Evolutionary conservation across 1,284 basidiomycete genomes (phyloP), one percentile per base, ranked within the genome.

Genomic region (Cutaneotrichosporon spelunceum): DNA sequence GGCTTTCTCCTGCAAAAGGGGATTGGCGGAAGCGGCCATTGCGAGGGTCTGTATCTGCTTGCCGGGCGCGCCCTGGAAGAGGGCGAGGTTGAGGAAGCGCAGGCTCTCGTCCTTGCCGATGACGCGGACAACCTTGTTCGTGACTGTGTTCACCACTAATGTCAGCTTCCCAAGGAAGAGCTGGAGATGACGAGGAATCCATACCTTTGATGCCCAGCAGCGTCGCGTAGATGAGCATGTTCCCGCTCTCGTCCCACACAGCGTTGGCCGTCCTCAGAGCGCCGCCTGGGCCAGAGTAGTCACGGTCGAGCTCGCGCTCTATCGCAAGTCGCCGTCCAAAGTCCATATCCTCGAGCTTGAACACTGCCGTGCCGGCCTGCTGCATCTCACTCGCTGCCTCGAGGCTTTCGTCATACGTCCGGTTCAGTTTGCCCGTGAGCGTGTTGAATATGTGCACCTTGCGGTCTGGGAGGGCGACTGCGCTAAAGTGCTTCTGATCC

Each of bases 311-410:
- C 72, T 99, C 95, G 63, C 91, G 84, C 78, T 99, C 96, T 16
- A 88, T 82, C 1, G 96, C 96, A 53, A 99, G 82, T 11, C 96
- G 84, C 61, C 96, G 83, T n/a, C 96, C 95, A 73, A 99, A 98
- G 76, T 99, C 96, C 95, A 99, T 99, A 77, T 98, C 93, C 66
- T 99, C 96, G 11, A 99, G 86, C 72, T 87, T 89, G 79, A 89
- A 91, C 21, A 92, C 85, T 0, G 91, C 88, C 8, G 92, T 94
- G 1, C 91, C 92, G 1, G 91, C 91, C 76, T 94, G 92, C 75
- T 95, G 92, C 93, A 98, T 97, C 76, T 98, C 93, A 72, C 94
- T 90, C 34, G 93, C 88, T 0, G 95, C 93, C 4, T 85, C 81
- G 0, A 99, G 82, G 0, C 91, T 93, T 78, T 99, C 96, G 70